Evolutionary conservation across 176 grass and related monocot genomes (phyloP), one percentile per base, ranked within the genome.

Genomic region (Chrysopogon serrulatus): DNA sequence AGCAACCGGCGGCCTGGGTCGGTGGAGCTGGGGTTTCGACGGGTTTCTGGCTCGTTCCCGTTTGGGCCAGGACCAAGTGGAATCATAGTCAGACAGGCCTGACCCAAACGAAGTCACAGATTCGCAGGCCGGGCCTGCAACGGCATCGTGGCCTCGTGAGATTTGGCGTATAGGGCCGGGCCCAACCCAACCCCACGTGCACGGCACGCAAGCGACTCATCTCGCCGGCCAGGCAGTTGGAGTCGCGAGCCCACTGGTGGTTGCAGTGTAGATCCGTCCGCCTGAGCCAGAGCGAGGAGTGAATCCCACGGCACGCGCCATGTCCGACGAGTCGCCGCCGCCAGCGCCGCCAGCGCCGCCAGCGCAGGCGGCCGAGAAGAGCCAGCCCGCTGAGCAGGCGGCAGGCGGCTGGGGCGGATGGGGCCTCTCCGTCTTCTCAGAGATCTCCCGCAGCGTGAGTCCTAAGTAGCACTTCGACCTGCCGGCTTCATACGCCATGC

Each of bases 401-500:
- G 72, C 78, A 14, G 91, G 93, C 4, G 90, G 95, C 13, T 98
- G 96, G 96, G 91, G 96, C 43, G 96, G 91, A 5, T 98, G 96
- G 96, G 96, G 93, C 28, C 88, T 94, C 83, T 89, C 89, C 85
- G 66, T 98, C 51, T 98, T 98, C 91, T 94, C 93, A 48, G 93
- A 98, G 77, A 96, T 98, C 87, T 98, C 96, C 69, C 88, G 86
- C 87, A 85, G 81, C 79, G 96, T 98, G 82, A 81, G 79, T 81
- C 39, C 93, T 94, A 65, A 81, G 79, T 81, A 28, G 72, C 68
- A 12, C 81, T 68, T 40, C 27, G 65, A 81, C 65, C 74, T 76
- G 47, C 21, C 47, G 65, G 74, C 35, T 73, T 65, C 79, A 19
- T 27, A 31, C 66, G 41, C 17, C 71, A 19, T 18, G 11, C 40